phyloP scores from a whole-genome alignment of 2,329 filamentous ascomycete species.

The Aureobasidium sp. region DNA sequence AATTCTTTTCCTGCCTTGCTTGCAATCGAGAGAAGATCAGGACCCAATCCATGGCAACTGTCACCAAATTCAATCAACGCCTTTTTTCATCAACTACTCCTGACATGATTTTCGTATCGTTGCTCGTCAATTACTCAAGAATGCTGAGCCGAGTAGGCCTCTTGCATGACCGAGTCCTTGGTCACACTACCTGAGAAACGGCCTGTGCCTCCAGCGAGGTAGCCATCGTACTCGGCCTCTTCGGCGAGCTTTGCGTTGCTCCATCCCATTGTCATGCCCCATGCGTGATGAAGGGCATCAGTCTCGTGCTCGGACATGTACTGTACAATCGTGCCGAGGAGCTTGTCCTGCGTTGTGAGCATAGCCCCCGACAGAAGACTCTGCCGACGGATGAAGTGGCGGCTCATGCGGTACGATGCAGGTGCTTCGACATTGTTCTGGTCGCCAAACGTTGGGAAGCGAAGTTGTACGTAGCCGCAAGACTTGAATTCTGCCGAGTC shows the following conservation, averaged over 20 bases:
- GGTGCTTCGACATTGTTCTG: slow-evolving; percentile 27
- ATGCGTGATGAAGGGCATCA: slow-evolving; percentile 21
- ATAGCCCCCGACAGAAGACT: slow-evolving; percentile 27
- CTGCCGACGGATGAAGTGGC: slow-evolving; percentile 26
- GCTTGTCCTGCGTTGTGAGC: slow-evolving; percentile 29
- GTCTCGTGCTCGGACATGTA: slow-evolving; percentile 27
- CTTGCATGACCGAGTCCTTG: neutral
- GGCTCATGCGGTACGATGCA: slow-evolving; percentile 14
- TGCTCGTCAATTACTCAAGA: neutral
- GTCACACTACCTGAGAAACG: slow-evolving; percentile 28
- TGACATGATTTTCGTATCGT: neutral
- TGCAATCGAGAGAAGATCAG: neutral
- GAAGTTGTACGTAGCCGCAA: slow-evolving; percentile 50
- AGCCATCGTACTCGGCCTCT: slow-evolving; percentile 35
- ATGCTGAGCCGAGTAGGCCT: neutral
- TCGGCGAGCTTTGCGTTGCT: slow-evolving; percentile 23
- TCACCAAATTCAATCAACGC: neutral
- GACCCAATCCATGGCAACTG: neutral
- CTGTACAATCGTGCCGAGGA: slow-evolving; percentile 33
- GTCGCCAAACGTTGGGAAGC: slow-evolving; percentile 22
- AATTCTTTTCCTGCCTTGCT: neutral
- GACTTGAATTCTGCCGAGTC: slow-evolving; percentile 45
- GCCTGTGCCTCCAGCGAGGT: slow-evolving; percentile 32
- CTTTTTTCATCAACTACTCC: neutral
- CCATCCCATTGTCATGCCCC: slow-evolving; percentile 28